Base-by-base conservation (phyloP, 345 rosid species). In the Iberis pinnata region DNA sequence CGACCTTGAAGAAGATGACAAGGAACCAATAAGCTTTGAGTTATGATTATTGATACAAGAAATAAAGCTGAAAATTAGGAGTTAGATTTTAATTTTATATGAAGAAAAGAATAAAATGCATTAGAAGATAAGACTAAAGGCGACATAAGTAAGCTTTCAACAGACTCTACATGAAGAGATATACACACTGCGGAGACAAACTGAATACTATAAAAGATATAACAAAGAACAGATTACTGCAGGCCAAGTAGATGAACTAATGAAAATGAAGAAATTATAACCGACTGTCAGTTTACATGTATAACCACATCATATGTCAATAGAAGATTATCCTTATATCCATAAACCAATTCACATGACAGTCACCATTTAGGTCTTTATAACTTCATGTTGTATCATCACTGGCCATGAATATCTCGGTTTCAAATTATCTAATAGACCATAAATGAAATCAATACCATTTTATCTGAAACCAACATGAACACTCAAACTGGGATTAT, bases 1-100 rank as follows among this genome's bases (percentile, higher is more conserved):
- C 98, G 65, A 87, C 96, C 98, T 90, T 65, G 4, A 61, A 27
- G 58, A 37, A 60, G 13, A 14, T 58, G 17, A 53, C 18, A 12
- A 29, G 38, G 29, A 27, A 59, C 43, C 16, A 50, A 36, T 51
- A n/a, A 69, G 51, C 43, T 66, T 58, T 51, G 15, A 35, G n/a
- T 36, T 35, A 44, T 12, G 54, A 19, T 18, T 50, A 5, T 3
- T 17, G 17, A 48, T 48, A 20, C 12, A 48, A 17, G 35, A 57
- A 38, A 44, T 11, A 15, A 48, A 41, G 5, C 15, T 12, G 12
- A 32, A 31, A 9, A 12, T 14, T 45, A 12, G 8, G 12, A 9
- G 10, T 36, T 35, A 25, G 40, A 8, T 25, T 44, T 12, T 8
- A 13, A 20, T 17, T 61, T 18, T 7, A 4, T 52, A 14, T 17